Conservation (phyloP, 768 basidiomycete species). For the Neoboletus magnificus region DNA sequence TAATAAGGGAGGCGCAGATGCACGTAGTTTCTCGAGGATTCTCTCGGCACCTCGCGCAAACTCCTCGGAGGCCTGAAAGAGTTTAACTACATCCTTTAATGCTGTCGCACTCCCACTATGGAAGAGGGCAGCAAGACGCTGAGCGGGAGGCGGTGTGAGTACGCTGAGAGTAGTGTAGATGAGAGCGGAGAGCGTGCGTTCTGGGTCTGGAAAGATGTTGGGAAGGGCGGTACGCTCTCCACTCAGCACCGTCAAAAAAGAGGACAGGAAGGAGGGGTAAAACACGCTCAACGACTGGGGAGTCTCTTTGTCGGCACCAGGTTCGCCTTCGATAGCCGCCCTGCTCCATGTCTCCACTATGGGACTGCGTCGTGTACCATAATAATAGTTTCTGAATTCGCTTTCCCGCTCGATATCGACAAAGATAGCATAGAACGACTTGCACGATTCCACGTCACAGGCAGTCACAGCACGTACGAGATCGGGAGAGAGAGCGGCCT, state of each 20-base stretch:
- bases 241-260: conserved; percentile 61
- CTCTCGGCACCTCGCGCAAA: conserved; percentile 73
- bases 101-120: conserved; percentile 52
- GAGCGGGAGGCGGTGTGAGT: conserved; percentile 77
- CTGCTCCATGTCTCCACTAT: conserved; percentile 71
- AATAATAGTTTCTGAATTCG: conserved; percentile 94
- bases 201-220: conserved; percentile 85
- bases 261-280: conserved; percentile 70
- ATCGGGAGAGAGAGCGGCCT: conserved; percentile 87
- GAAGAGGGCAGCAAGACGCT: conserved; percentile 71
- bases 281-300: conserved; percentile 58
- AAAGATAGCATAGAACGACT: conserved; percentile 82
- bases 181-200: conserved; percentile 71
- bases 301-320: conserved; percentile 42
- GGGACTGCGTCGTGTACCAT: conserved; percentile 68
- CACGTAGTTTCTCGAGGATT: conserved; percentile 70
- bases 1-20: conserved; percentile 27
- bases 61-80: conserved; percentile 75
- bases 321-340: conserved; percentile 40
- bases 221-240: conserved; percentile 73
- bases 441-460: conserved; percentile 71
- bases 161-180: conserved; percentile 77
- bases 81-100: conserved; percentile 66
- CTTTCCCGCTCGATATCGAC: conserved; percentile 85
- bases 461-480: conserved; percentile 83